Conservation (phyloP, 176 grass and related monocot genomes). For the Guadua angustifolia region DNA sequence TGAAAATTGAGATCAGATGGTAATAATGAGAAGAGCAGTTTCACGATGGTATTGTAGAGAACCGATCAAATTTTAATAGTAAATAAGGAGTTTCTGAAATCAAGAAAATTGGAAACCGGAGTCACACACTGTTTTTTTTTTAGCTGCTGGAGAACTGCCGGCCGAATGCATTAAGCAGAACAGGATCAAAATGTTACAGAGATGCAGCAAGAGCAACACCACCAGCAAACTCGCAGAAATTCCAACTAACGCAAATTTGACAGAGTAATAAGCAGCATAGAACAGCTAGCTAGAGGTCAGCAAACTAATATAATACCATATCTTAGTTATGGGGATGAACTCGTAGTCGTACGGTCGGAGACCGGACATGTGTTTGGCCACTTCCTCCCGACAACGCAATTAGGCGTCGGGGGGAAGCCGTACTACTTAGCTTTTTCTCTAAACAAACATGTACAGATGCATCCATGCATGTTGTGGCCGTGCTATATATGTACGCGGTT, state of each 20-base stretch:
- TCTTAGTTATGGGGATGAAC: constrained; percentile 36
- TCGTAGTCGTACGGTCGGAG: constrained; percentile 44
- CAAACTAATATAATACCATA: constrained; percentile 35
- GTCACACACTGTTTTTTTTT: background rate
- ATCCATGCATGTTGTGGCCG: background rate
- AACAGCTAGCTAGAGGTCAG: background rate
- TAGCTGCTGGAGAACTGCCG: no score
- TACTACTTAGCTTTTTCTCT: background rate
- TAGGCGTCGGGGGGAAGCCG: constrained; percentile 33
- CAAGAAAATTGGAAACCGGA: background rate
- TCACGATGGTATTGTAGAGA: no score
- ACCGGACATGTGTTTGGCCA: constrained; percentile 23
- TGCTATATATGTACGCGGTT: background rate
- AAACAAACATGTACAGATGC: background rate
- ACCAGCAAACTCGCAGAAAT: background rate
- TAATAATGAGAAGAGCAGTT: no score
- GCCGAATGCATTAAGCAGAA: no score
- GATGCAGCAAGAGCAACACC: background rate
- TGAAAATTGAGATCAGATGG: no score
- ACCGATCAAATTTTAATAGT: no score
- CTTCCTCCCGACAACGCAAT: constrained; percentile 44
- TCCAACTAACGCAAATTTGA: background rate
- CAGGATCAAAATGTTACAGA: no score
- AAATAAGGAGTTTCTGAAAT: no score
- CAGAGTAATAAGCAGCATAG: background rate